Evolutionary conservation across 2,329 filamentous ascomycete genomes (phyloP).

Genomic region (Fusarium xylarioides): DNA sequence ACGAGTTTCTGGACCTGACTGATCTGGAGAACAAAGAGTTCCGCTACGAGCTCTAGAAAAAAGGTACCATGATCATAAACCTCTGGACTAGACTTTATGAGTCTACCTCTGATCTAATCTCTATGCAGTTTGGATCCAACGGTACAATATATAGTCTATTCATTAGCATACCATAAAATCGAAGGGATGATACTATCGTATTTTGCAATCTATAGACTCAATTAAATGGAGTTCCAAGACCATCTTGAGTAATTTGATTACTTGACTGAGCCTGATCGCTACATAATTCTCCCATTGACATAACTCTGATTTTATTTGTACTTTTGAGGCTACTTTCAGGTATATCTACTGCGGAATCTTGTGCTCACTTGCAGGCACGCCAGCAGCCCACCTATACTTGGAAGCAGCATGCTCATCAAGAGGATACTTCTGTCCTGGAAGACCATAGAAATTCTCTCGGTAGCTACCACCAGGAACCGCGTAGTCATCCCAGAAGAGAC

Average conservation of each 20-base stretch:
- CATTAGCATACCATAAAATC: too few relatives aligned
- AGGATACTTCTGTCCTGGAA: conserved; percentile 59
- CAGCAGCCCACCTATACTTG: conserved; percentile 54
- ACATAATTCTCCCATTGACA: rapidly evolving
- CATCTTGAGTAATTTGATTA: not conserved
- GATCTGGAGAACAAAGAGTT: conserved; percentile 17
- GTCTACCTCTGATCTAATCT: rapidly evolving
- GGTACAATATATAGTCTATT: not conserved
- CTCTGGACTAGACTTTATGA: rapidly evolving
- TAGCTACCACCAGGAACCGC: conserved; percentile 66
- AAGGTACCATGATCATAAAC: rapidly evolving
- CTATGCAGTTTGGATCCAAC: rapidly evolving
- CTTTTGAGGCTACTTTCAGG: not conserved
- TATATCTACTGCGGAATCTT: conserved; percentile 15
- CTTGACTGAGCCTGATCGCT: not conserved
- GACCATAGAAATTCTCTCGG: conserved; percentile 67
- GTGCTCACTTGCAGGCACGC: conserved; percentile 35
- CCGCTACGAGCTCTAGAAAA: not conserved
- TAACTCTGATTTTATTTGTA: not conserved
- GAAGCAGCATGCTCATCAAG: conserved; percentile 62
- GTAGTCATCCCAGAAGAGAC: conserved; percentile 65
- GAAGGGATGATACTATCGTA: too few relatives aligned
- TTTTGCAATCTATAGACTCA: rapidly evolving
- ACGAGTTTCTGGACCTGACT: conserved; percentile 33
- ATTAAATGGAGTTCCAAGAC: not conserved